Base-by-base conservation (phyloP, 192 early-diverging fungal genomes). In the Entomortierella lignicola region DNA sequence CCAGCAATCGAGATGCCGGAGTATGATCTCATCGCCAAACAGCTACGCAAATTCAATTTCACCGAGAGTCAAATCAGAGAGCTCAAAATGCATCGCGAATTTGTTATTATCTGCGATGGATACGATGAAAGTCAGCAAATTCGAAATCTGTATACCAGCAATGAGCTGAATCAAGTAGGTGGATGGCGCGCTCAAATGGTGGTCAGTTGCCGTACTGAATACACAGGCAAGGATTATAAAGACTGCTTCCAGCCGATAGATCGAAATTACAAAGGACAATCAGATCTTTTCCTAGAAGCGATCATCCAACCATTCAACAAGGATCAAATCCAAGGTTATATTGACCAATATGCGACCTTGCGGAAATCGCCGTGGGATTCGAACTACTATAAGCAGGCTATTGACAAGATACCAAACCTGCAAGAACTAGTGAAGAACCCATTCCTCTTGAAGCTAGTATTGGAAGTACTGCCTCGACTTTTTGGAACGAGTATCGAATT, bases 21-120 rank as follows among this genome's bases (percentile, higher is more conserved):
- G 27, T 17, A 30, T 7, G 64, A 66, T 44, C 27, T 66, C n/a
- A 66, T 66, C 31, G 39, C 52, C 8, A 66, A 66, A 31, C 41
- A 56, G 0, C 53, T 66, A n/a, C 64, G 64, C 21, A 34, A 12
- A 20, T 8, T 18, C 32, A 26, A 23, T 55, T 65, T 27, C 10
- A 32, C 34, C 5, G 34, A 37, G 34, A 37, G 10, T 10, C 5
- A 7, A 10, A 37, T 37, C 4, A 37, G 10, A 0, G 51, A 34
- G 10, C 18, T 25, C 20, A 43, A 54, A 32, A 41, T 41, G 32
- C 31, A 8, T 44, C 59, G 41, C 39, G 41, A 60, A 21, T 60
- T 60, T 25, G 21, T 60, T 23, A 6, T 60, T 0, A 60, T 60
- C 21, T 37, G 34, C 10, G 34, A 37, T 10, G 34, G 34, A 37